Evolutionary conservation across 345 rosid species (phyloP), one percentile per base, ranked within the genome.

Genomic region (Populus simonii): DNA sequence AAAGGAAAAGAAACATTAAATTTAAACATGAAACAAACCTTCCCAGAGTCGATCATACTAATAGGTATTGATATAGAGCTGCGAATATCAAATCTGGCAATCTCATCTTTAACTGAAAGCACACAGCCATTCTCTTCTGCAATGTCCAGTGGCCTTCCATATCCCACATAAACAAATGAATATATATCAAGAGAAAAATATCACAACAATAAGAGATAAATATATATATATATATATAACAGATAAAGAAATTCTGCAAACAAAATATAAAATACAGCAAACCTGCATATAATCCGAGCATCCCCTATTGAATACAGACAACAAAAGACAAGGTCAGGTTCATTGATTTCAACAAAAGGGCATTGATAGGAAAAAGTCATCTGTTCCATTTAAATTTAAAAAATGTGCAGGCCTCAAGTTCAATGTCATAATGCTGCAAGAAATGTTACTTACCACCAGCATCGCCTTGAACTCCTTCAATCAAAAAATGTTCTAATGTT

Each of bases 211-310:
- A 33, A 47, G 20, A 71, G 5, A 2, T 29, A 7, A 1, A 31
- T 18, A 29, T 22, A 66, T 12, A 27, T 27, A 8, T 38, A 36
- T 16, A 25, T n/a, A 17, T 22, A 29, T 36, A 74, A 2, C 5
- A 6, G 9, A 62, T 53, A 51, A 7, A 15, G 6, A 47, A 39
- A 63, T 72, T 69, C 20, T 22, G 29, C 33, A 7, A 7, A 55
- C 3, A 15, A 65, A 27, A 80, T 11, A 66, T 31, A 67, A 27
- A 68, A 57, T 16, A 53, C 22, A 72, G 29, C 35, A 59, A 72
- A 91, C 97, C 97, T 93, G 94, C 93, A 93, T 81, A 93, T 74
- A 69, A 91, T 86, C 63, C 89, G 80, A 80, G 92, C 92, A 68
- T 88, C 96, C 75, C 93, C 97, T 91, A 77, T 68, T 35, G 33